Evolutionary conservation across 352 stramenopile genomes (phyloP).

Genomic region (Phytophthora hybrid): DNA sequence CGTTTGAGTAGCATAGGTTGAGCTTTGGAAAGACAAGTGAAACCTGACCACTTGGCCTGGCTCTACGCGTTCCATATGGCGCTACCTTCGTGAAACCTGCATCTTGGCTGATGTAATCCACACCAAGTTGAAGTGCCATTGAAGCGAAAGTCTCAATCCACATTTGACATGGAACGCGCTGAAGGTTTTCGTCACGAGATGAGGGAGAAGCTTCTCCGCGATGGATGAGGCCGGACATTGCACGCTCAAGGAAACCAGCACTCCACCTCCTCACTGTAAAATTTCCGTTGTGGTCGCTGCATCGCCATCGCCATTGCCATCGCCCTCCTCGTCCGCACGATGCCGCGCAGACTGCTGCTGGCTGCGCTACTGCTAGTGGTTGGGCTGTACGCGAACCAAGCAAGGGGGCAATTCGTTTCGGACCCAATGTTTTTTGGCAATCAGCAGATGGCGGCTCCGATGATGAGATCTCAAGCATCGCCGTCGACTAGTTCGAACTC

Average conservation of each 20-base stretch:
- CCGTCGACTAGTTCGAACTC: not conserved
- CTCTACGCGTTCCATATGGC: not conserved
- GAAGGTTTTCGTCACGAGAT: constrained; percentile 10
- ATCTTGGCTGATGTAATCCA: constrained; percentile 12
- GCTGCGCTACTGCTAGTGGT: constrained; percentile 20
- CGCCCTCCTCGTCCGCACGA: not conserved
- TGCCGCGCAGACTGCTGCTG: constrained; percentile 11
- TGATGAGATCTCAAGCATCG: constrained; percentile 9
- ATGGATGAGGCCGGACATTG: constrained; percentile 16
- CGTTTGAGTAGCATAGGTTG: constrained; percentile 11
- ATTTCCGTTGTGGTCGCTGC: constrained; percentile 9
- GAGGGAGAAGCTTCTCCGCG: constrained; percentile 28
- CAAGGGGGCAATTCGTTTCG: constrained; percentile 20
- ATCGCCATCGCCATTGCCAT: constrained; percentile 13
- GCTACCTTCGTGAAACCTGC: constrained; percentile 14
- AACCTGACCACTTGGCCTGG: not conserved
- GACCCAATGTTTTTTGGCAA: constrained; percentile 11
- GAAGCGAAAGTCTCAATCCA: not conserved
- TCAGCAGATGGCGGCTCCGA: constrained; percentile 5
- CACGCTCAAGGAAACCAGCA: constrained; percentile 2
- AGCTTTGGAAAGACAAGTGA: not conserved
- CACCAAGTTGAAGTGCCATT: constrained; percentile 8
- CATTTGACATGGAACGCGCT: not conserved
- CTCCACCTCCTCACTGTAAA: constrained; percentile 14
- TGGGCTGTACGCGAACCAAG: not conserved